Base-by-base conservation (phyloP, 208 protist genomes). In the Leishmania tropica region DNA sequence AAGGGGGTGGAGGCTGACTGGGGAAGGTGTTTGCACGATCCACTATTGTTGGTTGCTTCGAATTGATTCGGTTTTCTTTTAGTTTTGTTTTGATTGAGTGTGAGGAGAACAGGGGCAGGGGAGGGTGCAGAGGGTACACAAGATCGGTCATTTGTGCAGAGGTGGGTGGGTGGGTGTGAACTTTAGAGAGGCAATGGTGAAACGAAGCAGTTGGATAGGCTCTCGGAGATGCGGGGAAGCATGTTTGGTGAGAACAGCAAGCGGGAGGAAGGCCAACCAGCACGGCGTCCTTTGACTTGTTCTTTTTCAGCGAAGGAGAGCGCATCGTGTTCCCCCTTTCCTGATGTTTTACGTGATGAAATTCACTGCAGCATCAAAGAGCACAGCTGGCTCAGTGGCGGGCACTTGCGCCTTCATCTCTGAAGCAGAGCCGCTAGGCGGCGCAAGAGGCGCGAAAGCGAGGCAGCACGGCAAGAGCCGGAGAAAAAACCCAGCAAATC, bases 1-100 rank as follows among this genome's bases (percentile, higher is more conserved):
- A 13, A 24, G 35, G 24, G 21, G n/a, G 24, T 31, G 0, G 2
- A 13, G 10, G 3, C 0, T 15, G 75, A 68, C 28, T 21, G 42
- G 65, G 21, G 37, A 42, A 8, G 31, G 10, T 75, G 3, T 74
- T 67, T 81, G 31, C 45, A 65, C 37, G 42, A 65, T 81, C 73
- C 54, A 31, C 64, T 10, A 28, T 0, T 7, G 2, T 73, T 35
- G 40, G 58, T 35, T 70, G 13, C 51, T 40, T 79, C 75, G 28
- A 58, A 21, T 40, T 67, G n/a, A 7, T 47, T 60, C 19, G 47
- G 4, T 7, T 64, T 19, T 37, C 28, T 60, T 40, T 5, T 71
- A 24, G 45, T 35, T 56, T 58, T 58, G 58, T 51, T 5, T 31
- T 58, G 8, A 8, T 3, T 3, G 11, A 21, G 35, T 28, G 19